Evolutionary conservation across 78 protist species (phyloP), one percentile per base, ranked within the genome.

Genomic region (Capsaspora owczarzaki): DNA sequence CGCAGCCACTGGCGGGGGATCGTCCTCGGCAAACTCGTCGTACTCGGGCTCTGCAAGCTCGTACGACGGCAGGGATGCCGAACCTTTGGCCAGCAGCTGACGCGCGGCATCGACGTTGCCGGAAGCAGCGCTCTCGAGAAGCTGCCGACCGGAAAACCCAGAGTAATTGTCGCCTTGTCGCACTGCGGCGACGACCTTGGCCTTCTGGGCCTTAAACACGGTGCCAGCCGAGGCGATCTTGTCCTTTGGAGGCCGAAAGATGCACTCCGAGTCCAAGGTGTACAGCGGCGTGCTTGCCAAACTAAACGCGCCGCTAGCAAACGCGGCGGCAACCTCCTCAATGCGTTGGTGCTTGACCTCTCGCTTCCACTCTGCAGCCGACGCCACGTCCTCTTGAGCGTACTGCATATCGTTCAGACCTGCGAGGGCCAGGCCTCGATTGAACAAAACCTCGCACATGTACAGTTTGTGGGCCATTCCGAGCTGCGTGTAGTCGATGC

Each of bases 401-500:
- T 8, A 0, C 0, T 14, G 33, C 19, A 1, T 0, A 6, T 2
- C 20, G 76, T 12, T 12, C 25, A 70, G 1, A 1, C 19, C 5
- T 33, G 6, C 82, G 12, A 74, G 77, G 25, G 84, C 82, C 16
- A 86, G 40, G 42, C 83, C 82, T 19, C 83, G 79, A 44, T 86
- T 86, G 40, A 71, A 82, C 0, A 86, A 49, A 5, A 86, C 44
- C 79, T 86, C 90, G 2, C 76, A 37, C 37, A 53, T 29, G 40
- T 79, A 27, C 53, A 86, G 29, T 31, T 82, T 81, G 51, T 35
- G 61, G 60, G 77, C 81, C 0, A 86, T 74, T 5, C 90, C 90
- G 56, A 86, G 76, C 60, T 86, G 90, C 77, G 27, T 78, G 68
- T 86, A 86, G 51, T 86, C 90, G 51, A 86, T 86, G 27, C 27